Percentiles rank a stretch among this genome's conserved stretches.
phyloP scores from a whole-genome alignment of 2,329 filamentous ascomycete species.

The Penicillium sp. region DNA sequence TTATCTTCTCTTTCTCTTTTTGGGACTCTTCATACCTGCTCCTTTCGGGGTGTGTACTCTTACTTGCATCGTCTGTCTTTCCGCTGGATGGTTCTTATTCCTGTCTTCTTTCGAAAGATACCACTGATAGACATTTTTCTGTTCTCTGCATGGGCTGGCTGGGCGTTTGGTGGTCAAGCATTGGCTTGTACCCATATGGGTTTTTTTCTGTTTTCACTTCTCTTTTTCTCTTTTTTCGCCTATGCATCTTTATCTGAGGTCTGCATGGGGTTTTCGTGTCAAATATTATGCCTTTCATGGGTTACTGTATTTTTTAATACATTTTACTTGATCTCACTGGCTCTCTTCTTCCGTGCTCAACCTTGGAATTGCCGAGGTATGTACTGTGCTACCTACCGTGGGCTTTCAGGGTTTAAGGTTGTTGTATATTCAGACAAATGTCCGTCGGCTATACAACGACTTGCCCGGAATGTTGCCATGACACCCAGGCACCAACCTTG shows the following conservation, averaged over 20 bases:
- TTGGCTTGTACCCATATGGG: conserved; percentile 2
- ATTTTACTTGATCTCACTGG: not conserved
- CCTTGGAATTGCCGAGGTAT: no score
- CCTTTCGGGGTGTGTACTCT: conserved; percentile 10
- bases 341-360: not conserved
- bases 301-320: conserved; percentile 5
- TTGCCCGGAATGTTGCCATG: no score
- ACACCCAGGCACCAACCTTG: no score
- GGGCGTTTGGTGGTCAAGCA: conserved; percentile 19
- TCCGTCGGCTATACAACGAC: no score
- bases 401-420: no score
- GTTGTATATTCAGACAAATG: no score
- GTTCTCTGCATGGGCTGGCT: conserved; percentile 21
- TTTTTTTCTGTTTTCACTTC: conserved; percentile 6
- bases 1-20: conserved; percentile 2
- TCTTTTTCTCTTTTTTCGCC: not conserved
- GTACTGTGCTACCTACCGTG: no score
- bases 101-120: conserved; percentile 29
- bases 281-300: not conserved
- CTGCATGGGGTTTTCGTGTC: not conserved
- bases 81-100: conserved; percentile 5
- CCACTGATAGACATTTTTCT: conserved; percentile 38
- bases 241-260: not conserved
- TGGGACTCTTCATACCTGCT: conserved; percentile 8
- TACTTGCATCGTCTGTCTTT: conserved; percentile 12